Conservation (phyloP, 192 early-diverging fungal genomes). For the Thamnidium elegans region DNA sequence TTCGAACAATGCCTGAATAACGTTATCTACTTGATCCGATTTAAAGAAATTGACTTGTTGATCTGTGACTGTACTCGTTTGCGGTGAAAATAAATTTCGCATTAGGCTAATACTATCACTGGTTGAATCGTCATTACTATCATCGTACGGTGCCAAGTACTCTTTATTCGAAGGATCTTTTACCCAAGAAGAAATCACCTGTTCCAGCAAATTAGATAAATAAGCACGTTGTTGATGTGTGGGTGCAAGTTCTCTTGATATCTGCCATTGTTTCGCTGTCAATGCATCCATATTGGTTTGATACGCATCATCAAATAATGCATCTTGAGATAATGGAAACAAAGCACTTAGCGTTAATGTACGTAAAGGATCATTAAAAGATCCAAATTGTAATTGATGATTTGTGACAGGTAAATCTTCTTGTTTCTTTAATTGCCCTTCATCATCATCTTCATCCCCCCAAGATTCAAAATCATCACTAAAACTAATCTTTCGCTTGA, state of each 20-base stretch:
- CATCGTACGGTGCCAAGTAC: constrained; percentile 23
- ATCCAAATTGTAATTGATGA: constrained; percentile 46
- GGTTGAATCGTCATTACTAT: constrained; percentile 15
- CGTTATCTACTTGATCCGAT: constrained; percentile 47
- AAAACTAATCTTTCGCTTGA: constrained; percentile 1
- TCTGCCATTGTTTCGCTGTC: constrained; percentile 42
- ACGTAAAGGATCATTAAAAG: constrained; percentile 53
- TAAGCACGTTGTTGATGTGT: constrained; percentile 39
- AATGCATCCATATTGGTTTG: constrained; percentile 52
- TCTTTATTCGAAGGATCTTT: constrained; percentile 36
- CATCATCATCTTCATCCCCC: constrained; percentile 4
- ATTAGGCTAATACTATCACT: neutral
- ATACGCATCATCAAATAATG: constrained; percentile 39
- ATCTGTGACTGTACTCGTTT: neutral
- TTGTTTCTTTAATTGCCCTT: constrained; percentile 16
- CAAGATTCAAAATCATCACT: constrained; percentile 18
- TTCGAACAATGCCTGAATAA: constrained; percentile 42
- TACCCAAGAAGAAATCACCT: constrained; percentile 46
- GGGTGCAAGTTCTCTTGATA: constrained; percentile 42
- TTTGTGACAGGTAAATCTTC: neutral
- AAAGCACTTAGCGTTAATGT: constrained; percentile 43
- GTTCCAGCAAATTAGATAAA: constrained; percentile 42
- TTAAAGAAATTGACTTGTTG: constrained; percentile 10
- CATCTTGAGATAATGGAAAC: constrained; percentile 40
- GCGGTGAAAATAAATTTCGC: constrained; percentile 5